These are phyloP conservation scores for Pyricularia sp. DNA, from an alignment of 2,329 filamentous ascomycete species.

Conservation along the genomic window DNA sequence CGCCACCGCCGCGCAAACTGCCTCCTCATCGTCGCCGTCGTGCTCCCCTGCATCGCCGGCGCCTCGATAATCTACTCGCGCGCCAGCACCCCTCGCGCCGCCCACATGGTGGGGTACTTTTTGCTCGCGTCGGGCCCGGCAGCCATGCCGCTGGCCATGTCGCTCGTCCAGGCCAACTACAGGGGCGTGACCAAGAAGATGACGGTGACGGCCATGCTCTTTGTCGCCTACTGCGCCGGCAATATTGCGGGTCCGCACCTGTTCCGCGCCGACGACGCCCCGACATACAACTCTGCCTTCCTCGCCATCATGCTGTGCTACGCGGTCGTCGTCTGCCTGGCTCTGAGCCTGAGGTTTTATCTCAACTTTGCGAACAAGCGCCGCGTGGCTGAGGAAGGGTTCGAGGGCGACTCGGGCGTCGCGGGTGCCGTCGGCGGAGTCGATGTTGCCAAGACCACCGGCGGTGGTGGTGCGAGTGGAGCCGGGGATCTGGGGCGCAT, in stretches of 20 bases:
- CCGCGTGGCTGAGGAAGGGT: conserved; percentile 31
- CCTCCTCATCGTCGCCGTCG: conserved; percentile 37
- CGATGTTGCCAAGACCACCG: not conserved
- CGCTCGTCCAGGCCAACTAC: conserved; percentile 46
- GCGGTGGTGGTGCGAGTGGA: conserved; percentile 19
- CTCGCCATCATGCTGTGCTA: conserved; percentile 48
- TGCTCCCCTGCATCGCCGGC: conserved; percentile 41
- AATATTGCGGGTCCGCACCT: conserved; percentile 49
- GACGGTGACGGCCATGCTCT: conserved; percentile 46
- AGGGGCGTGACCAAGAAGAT: conserved; percentile 51
- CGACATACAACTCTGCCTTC: conserved; percentile 44
- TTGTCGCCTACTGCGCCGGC: conserved; percentile 44
- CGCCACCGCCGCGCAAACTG: conserved; percentile 41
- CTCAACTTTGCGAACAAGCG: conserved; percentile 33
- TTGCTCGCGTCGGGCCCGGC: conserved; percentile 43
- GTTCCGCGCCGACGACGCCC: conserved; percentile 38
- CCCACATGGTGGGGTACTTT: conserved; percentile 48
- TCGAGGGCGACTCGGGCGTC: conserved; percentile 32
- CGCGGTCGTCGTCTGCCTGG: conserved; percentile 34
- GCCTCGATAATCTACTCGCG: conserved; percentile 43
- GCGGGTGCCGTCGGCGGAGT: conserved; percentile 27
- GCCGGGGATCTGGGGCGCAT: conserved; percentile 17
- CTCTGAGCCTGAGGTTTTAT: conserved; percentile 34
- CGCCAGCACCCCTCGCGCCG: conserved; percentile 2
- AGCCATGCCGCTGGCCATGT: conserved; percentile 44